Evolutionary conservation across 306 rosid genomes (phyloP), one percentile per base, ranked within the genome.

Genomic region (Glycine soja): DNA sequence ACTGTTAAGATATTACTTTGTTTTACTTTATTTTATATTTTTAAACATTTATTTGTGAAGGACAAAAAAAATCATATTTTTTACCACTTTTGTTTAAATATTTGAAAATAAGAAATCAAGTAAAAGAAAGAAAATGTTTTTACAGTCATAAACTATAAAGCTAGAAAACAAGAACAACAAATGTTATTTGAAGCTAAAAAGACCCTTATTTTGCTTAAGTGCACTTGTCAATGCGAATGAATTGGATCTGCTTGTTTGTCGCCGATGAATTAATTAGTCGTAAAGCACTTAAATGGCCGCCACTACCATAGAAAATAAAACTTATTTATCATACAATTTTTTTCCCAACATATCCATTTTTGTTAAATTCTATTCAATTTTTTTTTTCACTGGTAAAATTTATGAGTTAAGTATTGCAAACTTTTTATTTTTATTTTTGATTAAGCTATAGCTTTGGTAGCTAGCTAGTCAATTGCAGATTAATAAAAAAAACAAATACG

Each of bases 401-500:
- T 34, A 16, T 16, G 18, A 8, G 53, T 45, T 6, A 16, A 56
- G 45, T 56, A 40, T 54, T 38, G 34, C 70, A 5, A 62, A 46
- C 8, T 45, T 9, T 13, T 30, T 58, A 3, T 13, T 75, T 13
- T 36, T 36, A 36, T 36, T 36, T 34, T 34, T 34, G 3, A 36
- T 36, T 36, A 36, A 59, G 69, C 43, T 40, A 45, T 3, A 13
- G 1, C 36, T 45, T 13, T 34, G 62, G 63, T 32, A 76, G 81
- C 38, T 48, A 50, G 64, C 36, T 64, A 48, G 69, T 67, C 57
- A 42, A 19, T 56, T 54, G 36, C 62, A 13, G 36, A 42, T 2
- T 24, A 59, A 40, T 16, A 40, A 77, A 19, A 66, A 57, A 57
- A 19, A 63, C 36, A 51, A 63, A 51, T 68, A 48, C 74, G n/a